Base-by-base conservation (phyloP, 2,329 filamentous ascomycete species). In the Penicillium rolfsii region DNA sequence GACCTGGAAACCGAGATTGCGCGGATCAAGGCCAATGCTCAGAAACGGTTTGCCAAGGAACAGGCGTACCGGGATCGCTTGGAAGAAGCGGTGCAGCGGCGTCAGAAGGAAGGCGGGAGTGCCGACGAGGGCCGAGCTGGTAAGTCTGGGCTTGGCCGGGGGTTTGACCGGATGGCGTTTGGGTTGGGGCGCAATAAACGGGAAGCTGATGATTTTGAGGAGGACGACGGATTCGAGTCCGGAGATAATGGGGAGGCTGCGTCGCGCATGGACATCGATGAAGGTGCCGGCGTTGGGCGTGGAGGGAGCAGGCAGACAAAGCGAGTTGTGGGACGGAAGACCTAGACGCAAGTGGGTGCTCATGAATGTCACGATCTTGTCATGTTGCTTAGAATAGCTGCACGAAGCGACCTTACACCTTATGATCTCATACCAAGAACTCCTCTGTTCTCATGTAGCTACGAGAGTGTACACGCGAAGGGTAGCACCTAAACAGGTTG, bases 1-100 rank as follows among this genome's bases (percentile, higher is more conserved):
- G 89, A 90, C 33, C 85, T 99, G 3, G 92, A 97, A 65, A 80
- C 81, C 1, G 89, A 96, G 74, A 90, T 96, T 58, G 82, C 82
- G 14, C 81, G 77, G 35, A 87, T 97, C 63, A 88, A 86, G 66
- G 75, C 77, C 1, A 80, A 82, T 1, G 89, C 90, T 1, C 77
- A 80, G 30, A 75, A 78, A 52, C 81, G 87, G 16, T 82, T 84
- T 43, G 79, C 74, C 11, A 82, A 84, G 52, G 81, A 83, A 53
- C 74, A 78, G 6, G 79, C 76, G 4, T 81, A 84, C 57, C 79
- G 84, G 0, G 75, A 76, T 6, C 77, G 81, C 45, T 73, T 87
- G 8, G 81, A 85, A 45, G 74, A 76, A 40, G 79, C 85, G 0
- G 70, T 88, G 9, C 52, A 64, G 22, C 57, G 5, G 76, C 64